A percentile compares a stretch with the other conserved stretches of the same genome.
These are phyloP conservation scores for Elsinoe fawcettii DNA, from an alignment of 2,329 filamentous ascomycete genomes.

Conservation along the genomic window DNA sequence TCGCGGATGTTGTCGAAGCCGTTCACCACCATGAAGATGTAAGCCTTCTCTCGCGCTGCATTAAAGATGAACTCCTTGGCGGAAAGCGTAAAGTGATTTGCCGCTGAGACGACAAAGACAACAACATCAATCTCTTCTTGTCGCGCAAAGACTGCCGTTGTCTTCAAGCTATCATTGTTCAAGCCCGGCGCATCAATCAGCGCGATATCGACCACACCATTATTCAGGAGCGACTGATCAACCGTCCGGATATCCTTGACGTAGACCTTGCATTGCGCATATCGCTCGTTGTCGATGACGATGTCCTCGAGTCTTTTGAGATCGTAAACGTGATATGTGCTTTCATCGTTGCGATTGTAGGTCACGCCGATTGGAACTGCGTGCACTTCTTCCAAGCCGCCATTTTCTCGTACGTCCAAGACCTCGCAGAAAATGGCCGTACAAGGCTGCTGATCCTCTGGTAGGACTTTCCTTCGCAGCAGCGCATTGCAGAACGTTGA, in stretches of 20 bases:
- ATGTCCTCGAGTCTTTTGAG: conserved; percentile 77
- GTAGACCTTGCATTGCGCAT: conserved; percentile 94
- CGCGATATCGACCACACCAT: conserved; percentile 95
- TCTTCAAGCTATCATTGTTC: conserved; percentile 94
- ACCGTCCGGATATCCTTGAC: conserved; percentile 82
- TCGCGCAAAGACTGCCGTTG: conserved; percentile 89
- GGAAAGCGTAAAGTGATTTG: conserved; percentile 95
- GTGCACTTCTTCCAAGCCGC: conserved; percentile 87
- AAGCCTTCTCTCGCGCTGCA: conserved; percentile 91
- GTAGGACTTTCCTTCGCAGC: conserved; percentile 80
- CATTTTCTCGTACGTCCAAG: conserved; percentile 83
- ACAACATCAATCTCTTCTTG: conserved; percentile 99
- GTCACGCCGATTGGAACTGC: conserved; percentile 73
- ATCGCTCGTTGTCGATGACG: conserved; percentile 78
- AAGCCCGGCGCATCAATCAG: conserved; percentile 93
- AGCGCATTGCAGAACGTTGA: conserved; percentile 99
- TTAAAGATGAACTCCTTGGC: conserved; percentile 98
- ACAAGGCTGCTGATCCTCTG: conserved; percentile 95
- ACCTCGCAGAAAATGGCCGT: conserved; percentile 99
- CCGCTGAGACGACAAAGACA: conserved; percentile 94
- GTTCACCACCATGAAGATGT: conserved; percentile 98
- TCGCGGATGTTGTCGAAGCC: conserved; percentile 91
- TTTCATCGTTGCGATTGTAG: conserved; percentile 87
- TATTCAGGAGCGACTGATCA: conserved; percentile 90
- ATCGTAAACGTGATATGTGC: conserved; percentile 81